These are phyloP conservation scores for Salix suchowensis DNA, from an alignment of 345 rosid genomes.

Conservation along the genomic window DNA sequence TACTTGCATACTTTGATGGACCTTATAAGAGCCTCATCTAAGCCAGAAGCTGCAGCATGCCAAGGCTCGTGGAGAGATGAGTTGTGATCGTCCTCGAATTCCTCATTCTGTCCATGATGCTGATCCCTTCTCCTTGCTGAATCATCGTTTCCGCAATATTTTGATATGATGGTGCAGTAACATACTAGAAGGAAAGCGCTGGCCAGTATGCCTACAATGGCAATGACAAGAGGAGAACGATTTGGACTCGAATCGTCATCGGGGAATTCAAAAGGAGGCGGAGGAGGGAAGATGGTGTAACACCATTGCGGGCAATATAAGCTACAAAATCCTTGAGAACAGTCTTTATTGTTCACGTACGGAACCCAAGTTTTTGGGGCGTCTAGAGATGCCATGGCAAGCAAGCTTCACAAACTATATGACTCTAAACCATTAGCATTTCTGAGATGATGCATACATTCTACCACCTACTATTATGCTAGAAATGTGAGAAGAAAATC, in stretches of 20 bases:
- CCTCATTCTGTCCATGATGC: conserved; percentile 26
- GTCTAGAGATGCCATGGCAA: conserved; percentile 22
- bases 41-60: conserved; percentile 41
- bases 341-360: conserved; percentile 56
- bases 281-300: conserved; percentile 65
- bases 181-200: conserved; percentile 74
- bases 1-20: conserved; percentile 63
- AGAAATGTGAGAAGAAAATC: background rate
- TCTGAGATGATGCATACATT: background rate
- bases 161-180: conserved; percentile 75
- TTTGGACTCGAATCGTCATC: conserved; percentile 44
- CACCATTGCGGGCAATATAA: conserved; percentile 84
- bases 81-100: conserved; percentile 33
- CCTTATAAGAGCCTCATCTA: conserved; percentile 70
- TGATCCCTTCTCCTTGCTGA: conserved; percentile 26
- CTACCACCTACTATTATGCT: background rate
- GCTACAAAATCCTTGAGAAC: conserved; percentile 72
- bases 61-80: conserved; percentile 57
- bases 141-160: conserved; percentile 41
- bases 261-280: conserved; percentile 37
- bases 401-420: background rate
- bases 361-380: conserved; percentile 49
- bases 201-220: conserved; percentile 67
- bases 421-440: background rate
- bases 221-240: conserved; percentile 77